A percentile compares a stretch with the other conserved stretches of the same genome.
These are phyloP conservation scores for Starmerella geochares DNA, from an alignment of 805 yeast genomes.

Conservation along the genomic window DNA sequence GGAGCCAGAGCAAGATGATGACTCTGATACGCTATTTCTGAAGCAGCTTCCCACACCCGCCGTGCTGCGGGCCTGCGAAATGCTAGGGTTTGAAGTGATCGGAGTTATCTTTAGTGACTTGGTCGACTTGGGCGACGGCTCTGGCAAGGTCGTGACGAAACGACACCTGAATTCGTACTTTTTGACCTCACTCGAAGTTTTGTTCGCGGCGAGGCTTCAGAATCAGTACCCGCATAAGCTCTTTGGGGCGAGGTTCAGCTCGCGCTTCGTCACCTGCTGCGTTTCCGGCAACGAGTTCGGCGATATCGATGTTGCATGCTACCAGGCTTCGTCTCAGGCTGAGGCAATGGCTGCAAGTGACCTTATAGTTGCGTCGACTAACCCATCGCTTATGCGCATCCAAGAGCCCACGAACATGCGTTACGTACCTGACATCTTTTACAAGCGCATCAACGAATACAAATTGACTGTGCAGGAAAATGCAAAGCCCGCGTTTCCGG, in stretches of 20 bases:
- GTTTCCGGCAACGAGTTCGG: conserved; percentile 80
- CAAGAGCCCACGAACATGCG: conserved; percentile 61
- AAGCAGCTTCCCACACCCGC: conserved; percentile 32
- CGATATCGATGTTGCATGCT: conserved; percentile 81
- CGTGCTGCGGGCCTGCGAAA: conserved; percentile 40
- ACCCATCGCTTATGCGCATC: conserved; percentile 76
- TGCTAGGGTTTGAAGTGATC: conserved; percentile 57
- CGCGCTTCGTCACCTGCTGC: conserved; percentile 88
- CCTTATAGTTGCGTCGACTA: conserved; percentile 75
- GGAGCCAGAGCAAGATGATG: conserved; percentile 85
- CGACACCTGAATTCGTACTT: conserved; percentile 89
- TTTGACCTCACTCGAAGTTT: conserved; percentile 73
- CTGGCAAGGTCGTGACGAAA: conserved; percentile 84
- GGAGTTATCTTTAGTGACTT: conserved; percentile 88
- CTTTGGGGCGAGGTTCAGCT: conserved; percentile 50
- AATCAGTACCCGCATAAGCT: conserved; percentile 41
- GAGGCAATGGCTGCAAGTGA: conserved; percentile 84
- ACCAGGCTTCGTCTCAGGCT: conserved; percentile 79
- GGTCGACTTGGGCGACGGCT: conserved; percentile 72
- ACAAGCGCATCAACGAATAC: conserved; percentile 76
- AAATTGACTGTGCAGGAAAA: conserved; percentile 75
- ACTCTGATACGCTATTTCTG: conserved; percentile 73
- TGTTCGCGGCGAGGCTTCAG: conserved; percentile 77
- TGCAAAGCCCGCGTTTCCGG: conserved; percentile 87
- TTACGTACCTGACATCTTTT: conserved; percentile 91